A percentile compares a stretch with the other conserved stretches of the same genome.
Conservation (phyloP, 257 asterid species). For the Paraleonurus japonicus region DNA sequence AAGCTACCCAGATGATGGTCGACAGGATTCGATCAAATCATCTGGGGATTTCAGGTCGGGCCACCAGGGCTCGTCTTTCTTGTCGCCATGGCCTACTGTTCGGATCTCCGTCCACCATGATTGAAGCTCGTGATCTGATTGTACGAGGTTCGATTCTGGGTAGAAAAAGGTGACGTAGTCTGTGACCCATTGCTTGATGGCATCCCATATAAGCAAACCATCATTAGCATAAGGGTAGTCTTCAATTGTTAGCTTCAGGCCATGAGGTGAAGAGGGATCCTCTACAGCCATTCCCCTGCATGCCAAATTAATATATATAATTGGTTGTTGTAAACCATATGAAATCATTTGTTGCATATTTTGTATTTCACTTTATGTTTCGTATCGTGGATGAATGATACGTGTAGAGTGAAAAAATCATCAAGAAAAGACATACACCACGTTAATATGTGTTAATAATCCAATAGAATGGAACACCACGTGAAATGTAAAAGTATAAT, state of each 20-base stretch:
- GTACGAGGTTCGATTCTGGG: conserved; percentile 30
- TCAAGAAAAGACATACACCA: too few species aligned
- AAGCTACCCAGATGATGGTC: conserved; percentile 66
- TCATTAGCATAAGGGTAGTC: conserved; percentile 84
- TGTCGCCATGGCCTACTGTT: conserved; percentile 68
- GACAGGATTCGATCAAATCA: conserved; percentile 52
- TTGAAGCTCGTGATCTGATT: conserved; percentile 61
- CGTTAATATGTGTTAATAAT: too few species aligned
- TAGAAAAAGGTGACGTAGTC: conserved; percentile 61
- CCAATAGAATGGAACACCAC: too few species aligned
- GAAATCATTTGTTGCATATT: too few species aligned
- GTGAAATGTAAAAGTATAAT: too few species aligned
- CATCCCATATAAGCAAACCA: conserved; percentile 73
- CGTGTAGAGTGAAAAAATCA: too few species aligned
- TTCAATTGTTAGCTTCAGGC: conserved; percentile 62
- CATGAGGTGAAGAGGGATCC: conserved; percentile 69
- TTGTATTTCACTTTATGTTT: too few species aligned
- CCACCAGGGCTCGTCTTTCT: conserved; percentile 81
- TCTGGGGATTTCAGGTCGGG: conserved; percentile 48
- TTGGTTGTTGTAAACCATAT: too few species aligned
- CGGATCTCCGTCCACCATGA: conserved; percentile 78
- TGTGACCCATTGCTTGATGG: conserved; percentile 63
- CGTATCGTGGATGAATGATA: too few species aligned
- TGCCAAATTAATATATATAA: background rate
- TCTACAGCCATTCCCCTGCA: conserved; percentile 78